Evolutionary conservation across 352 stramenopile genomes (phyloP).

Genomic region (Aphanomyces stellatus): DNA sequence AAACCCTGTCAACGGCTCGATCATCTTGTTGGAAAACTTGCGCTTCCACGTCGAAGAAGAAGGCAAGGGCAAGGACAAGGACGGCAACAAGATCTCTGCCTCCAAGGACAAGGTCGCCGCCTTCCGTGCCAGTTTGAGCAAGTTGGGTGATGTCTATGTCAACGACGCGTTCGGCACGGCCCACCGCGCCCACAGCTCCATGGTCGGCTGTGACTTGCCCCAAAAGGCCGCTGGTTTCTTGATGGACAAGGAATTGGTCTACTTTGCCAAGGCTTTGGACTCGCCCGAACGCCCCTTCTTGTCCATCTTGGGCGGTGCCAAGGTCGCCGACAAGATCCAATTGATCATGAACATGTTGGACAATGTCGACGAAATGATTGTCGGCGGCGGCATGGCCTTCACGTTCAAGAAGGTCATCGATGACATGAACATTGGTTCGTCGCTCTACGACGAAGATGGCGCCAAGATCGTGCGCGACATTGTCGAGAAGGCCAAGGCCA

Average conservation of each 20-base stretch:
- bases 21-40: slow-evolving; percentile 99
- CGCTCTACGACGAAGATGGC: slow-evolving; percentile 86
- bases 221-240: slow-evolving; percentile 92
- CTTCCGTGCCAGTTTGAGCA: slow-evolving; percentile 89
- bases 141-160: slow-evolving; percentile 96
- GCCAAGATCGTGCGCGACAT: slow-evolving; percentile 86
- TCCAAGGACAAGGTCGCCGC: slow-evolving; percentile 90
- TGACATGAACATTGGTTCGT: slow-evolving; percentile 92
- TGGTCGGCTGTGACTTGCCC: slow-evolving; percentile 91
- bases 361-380: slow-evolving; percentile 98
- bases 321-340: slow-evolving; percentile 99
- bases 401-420: slow-evolving; percentile 99
- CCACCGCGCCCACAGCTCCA: slow-evolving; percentile 98
- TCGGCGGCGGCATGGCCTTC: slow-evolving; percentile 99
- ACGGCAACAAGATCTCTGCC: slow-evolving; percentile 77
- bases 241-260: slow-evolving; percentile 99
- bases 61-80: slow-evolving; percentile 74
- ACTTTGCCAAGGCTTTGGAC: slow-evolving; percentile 98
- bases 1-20: slow-evolving; percentile 52
- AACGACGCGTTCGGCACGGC: slow-evolving; percentile 99
- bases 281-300: slow-evolving; percentile 93
- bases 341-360: slow-evolving; percentile 99
- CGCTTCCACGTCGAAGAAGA: slow-evolving; percentile 98
- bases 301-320: slow-evolving; percentile 98
- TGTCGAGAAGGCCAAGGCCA: slow-evolving; percentile 96